Conservation (phyloP, 371 early-diverging fungal species). For the Saksenaea oblongispora region DNA sequence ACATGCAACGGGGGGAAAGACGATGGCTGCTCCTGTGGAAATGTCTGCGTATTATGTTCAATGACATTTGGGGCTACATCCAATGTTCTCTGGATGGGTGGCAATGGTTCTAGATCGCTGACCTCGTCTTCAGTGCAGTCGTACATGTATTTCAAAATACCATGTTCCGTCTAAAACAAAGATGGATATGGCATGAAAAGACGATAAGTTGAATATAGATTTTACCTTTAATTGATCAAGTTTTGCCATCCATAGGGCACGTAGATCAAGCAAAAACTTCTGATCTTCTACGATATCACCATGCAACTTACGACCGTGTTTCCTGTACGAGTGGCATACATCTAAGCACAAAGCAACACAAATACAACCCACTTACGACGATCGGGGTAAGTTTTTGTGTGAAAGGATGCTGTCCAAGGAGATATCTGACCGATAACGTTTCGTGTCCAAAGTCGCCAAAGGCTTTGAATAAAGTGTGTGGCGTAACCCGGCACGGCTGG, state of each 20-base stretch:
- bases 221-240: conserved; percentile 11
- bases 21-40: background rate
- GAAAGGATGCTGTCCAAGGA: background rate
- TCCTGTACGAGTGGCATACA: background rate
- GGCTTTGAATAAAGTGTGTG: background rate
- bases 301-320: conserved; percentile 2
- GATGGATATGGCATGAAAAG: background rate
- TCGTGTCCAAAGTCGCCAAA: background rate
- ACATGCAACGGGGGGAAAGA: too few species aligned
- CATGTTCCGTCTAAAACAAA: background rate
- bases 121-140: background rate
- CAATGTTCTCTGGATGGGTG: background rate
- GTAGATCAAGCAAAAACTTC: conserved; percentile 5
- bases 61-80: background rate
- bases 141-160: background rate
- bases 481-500: background rate
- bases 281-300: conserved; percentile 7
- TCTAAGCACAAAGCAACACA: background rate
- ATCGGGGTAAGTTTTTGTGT: background rate
- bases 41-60: too few species aligned
- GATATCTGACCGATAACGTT: background rate
- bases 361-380: background rate
- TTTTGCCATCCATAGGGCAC: conserved; percentile 1
- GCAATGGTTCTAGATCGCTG: background rate
- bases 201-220: background rate